Evolutionary conservation across 495 filamentous ascomycete species (phyloP), one percentile per base, ranked within the genome.

Genomic region (Astrothelium macrocarpum): DNA sequence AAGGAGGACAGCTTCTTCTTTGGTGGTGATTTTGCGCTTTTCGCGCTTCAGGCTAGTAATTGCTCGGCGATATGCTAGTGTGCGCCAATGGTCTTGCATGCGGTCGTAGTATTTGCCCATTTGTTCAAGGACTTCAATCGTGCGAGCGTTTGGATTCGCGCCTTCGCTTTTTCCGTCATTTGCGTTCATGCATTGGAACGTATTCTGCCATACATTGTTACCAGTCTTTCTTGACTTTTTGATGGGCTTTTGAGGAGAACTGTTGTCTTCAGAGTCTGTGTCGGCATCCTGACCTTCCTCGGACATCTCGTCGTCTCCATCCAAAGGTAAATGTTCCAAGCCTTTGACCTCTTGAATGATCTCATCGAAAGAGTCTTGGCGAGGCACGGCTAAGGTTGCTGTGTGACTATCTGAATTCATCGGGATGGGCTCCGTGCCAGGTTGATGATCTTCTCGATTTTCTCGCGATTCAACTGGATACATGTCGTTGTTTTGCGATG

Each of bases 101-200:
- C 84, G 80, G 1, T 78, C 83, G 72, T 96, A 96, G 74, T 95
- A 90, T 62, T 88, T 84, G 59, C 82, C 79, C 90, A 97, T 93
- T 66, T 88, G 78, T 66, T 92, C 82, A 5, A 96, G 78, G n/a
- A 92, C 73, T 32, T 86, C 81, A 61, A 95, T 93, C 0, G 90
- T 95, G 11, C 81, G 75, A 1, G 75, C 76, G 70, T 97, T 97
- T 0, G 90, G 90, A 32, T 80, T 85, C 1, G 73, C 65, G 0
- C 61, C 59, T 10, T 70, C 70, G 16, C 69, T 66, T 11, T 64
- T 71, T 1, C 73, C 74, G 63, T 84, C 80, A 53, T 81, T 78
- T 66, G 81, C 81, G 23, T 83, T 78, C 87, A 91, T 90, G 72
- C 88, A 90, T 58, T 80, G 77, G 70, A 90, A 90, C 1, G 74